Base-by-base conservation (phyloP, 805 yeast species). In the Metschnikowia similis region DNA sequence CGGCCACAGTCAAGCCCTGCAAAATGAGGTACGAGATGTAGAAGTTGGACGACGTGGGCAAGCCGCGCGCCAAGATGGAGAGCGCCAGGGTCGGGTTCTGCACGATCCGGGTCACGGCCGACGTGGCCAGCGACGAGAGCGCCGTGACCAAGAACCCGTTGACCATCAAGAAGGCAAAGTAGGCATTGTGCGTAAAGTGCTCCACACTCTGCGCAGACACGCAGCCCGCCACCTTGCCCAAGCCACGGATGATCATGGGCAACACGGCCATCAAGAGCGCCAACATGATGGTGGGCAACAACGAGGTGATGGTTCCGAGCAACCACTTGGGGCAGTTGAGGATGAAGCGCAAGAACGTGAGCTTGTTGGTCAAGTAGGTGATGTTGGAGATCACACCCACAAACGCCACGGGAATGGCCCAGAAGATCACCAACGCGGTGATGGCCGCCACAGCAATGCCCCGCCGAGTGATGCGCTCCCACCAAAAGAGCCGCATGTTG, bases 351-450 rank as follows among this genome's bases (percentile, higher is more conserved):
- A 86, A 73, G 49, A 50, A 58, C 17, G 28, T 54, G 68, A 81
- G 80, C 54, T 79, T 79, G 50, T 81, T 72, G 6, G 84, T 84
- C 60, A 86, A 71, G 57, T 77, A 77, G 16, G 84, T 80, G 54
- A 86, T 68, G 60, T 85, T 85, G 3, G 91, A 85, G 50, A 86
- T 73, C 61, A 83, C 62, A 77, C 91, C 91, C 43, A 86, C 89
- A 64, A 86, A 82, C 2, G 91, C 85, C 37, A 85, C 89, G 11
- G 92, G 92, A 55, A 85, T 67, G 49, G 91, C 77, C 95, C 95
- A 87, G 57, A 83, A 70, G 30, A 82, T 61, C 47, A 85, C 73
- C 40, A 84, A 59, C 1, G 83, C 87, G 21, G 69, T 58, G 48
- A 85, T 78, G 2, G 81, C 82, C 13, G 80, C 72, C 34, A 69